Base-by-base conservation (phyloP, 202 grass and related monocot species). In the Zoysia matrella region DNA sequence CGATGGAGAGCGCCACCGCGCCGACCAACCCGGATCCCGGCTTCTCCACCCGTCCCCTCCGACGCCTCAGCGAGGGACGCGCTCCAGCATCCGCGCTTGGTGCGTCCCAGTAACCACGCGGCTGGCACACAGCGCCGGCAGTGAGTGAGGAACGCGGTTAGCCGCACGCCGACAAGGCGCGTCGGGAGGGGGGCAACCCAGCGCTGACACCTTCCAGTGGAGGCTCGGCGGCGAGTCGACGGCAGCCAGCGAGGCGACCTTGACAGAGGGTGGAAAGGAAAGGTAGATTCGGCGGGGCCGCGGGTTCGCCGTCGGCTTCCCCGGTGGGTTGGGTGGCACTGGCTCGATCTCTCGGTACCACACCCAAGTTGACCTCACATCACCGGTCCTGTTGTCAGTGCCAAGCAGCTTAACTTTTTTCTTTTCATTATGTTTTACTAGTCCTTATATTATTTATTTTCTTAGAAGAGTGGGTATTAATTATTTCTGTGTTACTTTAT, bases 1-100 rank as follows among this genome's bases (percentile, higher is more conserved):
- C 80, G 14, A 84, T 43, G 75, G 86, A 88, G 14, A 8, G 44
- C 69, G 75, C 75, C 86, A 84, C 86, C 55, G 39, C 84, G 73
- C 48, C 60, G 51, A 53, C 58, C 15, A 73, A 47, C 57, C 22
- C 47, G 78, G 84, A 81, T 81, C 84, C 78, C 58, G 44, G 11
- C 15, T 11, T 47, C 39, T 48, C 46, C 56, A 13, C 45, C 52
- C 15, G 45, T 5, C 13, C 61, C 22, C 40, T 67, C n/a, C 4
- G 15, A 36, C 4, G 1, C 74, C 62, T 86, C 84, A 75, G 4
- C 77, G 39, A 86, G 53, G 52, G 47, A 30, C 45, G 77, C n/a
- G 5, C 51, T 11, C 15, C 46, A 40, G 50, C 75, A 66, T 49
- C 68, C 75, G 42, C 68, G 7, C 14, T 75, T n/a, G 60, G 5